Conservation (phyloP, 345 rosid species). For the Syzygium grande region DNA sequence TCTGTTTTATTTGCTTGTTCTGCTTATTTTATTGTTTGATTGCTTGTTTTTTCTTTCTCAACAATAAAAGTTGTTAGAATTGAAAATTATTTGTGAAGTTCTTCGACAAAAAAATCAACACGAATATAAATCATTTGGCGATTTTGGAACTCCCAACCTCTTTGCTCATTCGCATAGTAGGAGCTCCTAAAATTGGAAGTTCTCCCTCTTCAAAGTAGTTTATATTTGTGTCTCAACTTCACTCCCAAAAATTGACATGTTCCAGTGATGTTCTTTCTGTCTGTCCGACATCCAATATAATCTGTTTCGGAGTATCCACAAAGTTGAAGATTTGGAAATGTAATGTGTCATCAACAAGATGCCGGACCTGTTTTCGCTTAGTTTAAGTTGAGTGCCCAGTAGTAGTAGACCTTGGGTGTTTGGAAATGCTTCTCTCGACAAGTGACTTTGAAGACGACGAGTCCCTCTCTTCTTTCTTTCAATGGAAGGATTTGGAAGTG, state of each 20-base stretch:
- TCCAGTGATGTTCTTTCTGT: background rate
- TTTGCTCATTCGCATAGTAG: background rate
- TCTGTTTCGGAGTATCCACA: background rate
- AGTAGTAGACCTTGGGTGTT: background rate
- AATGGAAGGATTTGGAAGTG: background rate
- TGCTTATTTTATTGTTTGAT: background rate
- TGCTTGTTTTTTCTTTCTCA: background rate
- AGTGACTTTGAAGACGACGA: background rate
- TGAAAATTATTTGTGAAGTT: background rate
- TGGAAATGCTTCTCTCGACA: background rate
- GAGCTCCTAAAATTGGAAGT: background rate
- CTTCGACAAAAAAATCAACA: background rate
- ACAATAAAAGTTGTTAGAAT: background rate
- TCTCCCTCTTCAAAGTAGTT: background rate
- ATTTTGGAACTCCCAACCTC: background rate
- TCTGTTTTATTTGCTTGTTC: background rate
- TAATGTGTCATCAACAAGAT: too few species aligned
- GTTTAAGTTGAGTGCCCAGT: background rate
- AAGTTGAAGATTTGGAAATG: background rate
- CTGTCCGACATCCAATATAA: background rate
- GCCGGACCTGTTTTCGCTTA: background rate
- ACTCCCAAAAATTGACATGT: background rate
- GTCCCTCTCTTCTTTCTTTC: background rate
- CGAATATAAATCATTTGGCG: background rate
- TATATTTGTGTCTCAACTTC: background rate